Evolutionary conservation across 176 grass and related monocot genomes (phyloP).

Genomic region (Chloris gayana): DNA sequence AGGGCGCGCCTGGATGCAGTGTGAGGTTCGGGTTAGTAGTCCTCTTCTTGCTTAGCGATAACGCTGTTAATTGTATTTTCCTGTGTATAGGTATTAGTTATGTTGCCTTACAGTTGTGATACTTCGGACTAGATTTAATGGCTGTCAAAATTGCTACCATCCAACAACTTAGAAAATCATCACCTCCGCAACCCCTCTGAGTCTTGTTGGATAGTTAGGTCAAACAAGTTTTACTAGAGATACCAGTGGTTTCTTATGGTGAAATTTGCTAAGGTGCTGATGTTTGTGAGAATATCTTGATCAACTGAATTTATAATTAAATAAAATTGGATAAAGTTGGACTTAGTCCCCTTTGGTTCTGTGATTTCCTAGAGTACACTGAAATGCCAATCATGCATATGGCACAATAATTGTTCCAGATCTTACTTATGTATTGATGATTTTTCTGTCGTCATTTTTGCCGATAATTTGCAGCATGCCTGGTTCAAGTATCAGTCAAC

Average conservation of each 20-base stretch:
- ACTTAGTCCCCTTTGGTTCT: not conserved
- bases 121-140: not conserved
- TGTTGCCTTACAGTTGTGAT: not conserved
- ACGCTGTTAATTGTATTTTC: not conserved
- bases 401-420: not conserved
- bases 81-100: not conserved
- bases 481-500: conserved; percentile 35
- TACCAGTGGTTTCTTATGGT: not conserved
- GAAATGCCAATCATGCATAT: not conserved
- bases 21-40: conserved; percentile 39
- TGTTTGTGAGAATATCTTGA: not conserved
- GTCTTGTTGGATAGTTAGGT: not conserved
- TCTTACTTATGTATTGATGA: not conserved
- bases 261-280: not conserved
- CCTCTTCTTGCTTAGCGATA: not conserved
- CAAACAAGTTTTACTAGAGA: not conserved
- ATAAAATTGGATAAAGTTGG: not conserved
- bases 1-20: conserved; percentile 12
- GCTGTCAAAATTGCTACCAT: not conserved
- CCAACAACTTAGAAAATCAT: not conserved
- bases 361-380: not conserved
- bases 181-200: not conserved
- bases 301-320: not conserved
- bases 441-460: not conserved
- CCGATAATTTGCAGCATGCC: conserved; percentile 37